A percentile compares a stretch with the other conserved stretches of the same genome.
phyloP scores from a whole-genome alignment of 768 basidiomycete species.

The Scleroderma bovista region DNA sequence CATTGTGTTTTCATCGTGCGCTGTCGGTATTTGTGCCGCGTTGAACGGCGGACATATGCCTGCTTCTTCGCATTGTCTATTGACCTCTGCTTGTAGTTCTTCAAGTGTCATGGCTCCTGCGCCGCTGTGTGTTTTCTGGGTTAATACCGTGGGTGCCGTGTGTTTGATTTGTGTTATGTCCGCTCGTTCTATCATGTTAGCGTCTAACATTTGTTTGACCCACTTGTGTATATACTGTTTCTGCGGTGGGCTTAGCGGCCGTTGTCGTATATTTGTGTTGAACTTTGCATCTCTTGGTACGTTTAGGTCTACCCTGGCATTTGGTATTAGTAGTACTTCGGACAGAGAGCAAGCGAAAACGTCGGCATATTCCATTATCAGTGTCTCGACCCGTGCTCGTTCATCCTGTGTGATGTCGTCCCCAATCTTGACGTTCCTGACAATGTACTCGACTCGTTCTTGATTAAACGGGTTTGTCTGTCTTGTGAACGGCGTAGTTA shows the following conservation, averaged over 20 bases:
- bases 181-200: neutral
- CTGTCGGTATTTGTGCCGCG: neutral
- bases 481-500: neutral
- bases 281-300: neutral
- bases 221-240: neutral
- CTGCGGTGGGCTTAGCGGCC: neutral
- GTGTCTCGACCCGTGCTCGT: neutral
- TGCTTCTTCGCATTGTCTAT: constrained; percentile 8
- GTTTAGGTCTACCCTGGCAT: neutral
- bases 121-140: constrained; percentile 30
- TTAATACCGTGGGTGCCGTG: constrained; percentile 27
- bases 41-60: neutral
- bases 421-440: constrained; percentile 21
- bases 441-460: constrained; percentile 12
- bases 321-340: neutral
- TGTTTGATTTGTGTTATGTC: neutral
- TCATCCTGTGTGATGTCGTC: neutral
- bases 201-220: neutral
- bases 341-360: neutral
- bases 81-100: constrained; percentile 30
- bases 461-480: constrained; percentile 1
- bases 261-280: neutral
- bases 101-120: constrained; percentile 24
- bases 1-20: neutral
- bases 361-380: neutral